Base-by-base conservation (phyloP, 2,329 filamentous ascomycete species). In the Sporothrix luriei region DNA sequence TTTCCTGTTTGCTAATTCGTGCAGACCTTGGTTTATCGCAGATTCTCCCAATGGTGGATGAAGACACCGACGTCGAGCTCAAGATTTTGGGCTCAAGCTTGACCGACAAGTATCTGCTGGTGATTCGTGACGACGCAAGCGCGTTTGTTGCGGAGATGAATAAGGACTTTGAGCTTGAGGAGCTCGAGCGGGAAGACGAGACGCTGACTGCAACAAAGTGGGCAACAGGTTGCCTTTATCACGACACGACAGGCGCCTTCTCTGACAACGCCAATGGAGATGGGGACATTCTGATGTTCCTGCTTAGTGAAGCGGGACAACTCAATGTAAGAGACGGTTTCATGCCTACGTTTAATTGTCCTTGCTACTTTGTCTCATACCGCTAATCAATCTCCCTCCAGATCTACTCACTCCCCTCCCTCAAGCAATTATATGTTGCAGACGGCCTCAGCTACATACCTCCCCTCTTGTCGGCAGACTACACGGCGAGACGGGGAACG, bases 21-120 rank as follows among this genome's bases (percentile, higher is more conserved):
- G 48, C n/a, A 93, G 92, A 97, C 78, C 86, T 99, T 71, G 92
- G 91, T 13, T 85, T 99, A 68, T 90, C 90, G 59, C 94, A 98
- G 76, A 98, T 99, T 68, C 85, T 97, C 65, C 93, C 94, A 0
- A 93, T 98, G 86, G 87, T 92, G 72, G 95, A 98, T 75, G 95
- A 97, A 75, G 92, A 95, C 73, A 94, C 90, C 0, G 93, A 91
- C 14, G 89, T 87, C 24, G 92, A 97, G 75, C 90, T 92, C 4
- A 86, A 90, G 68, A 90, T 95, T 54, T 82, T 93, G 59, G 91
- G 88, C 75, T 91, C 92, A 49, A 96, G 91, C 77, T 94, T 98
- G 75, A 87, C 87, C 24, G 94, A 98, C 74, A 93, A 93, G 0
- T 97, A 93, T 76, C 79, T 99, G 14, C 82, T 97, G 2, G 85